phyloP scores from a whole-genome alignment of 805 yeast genomes.

The Starmerella powellii region DNA sequence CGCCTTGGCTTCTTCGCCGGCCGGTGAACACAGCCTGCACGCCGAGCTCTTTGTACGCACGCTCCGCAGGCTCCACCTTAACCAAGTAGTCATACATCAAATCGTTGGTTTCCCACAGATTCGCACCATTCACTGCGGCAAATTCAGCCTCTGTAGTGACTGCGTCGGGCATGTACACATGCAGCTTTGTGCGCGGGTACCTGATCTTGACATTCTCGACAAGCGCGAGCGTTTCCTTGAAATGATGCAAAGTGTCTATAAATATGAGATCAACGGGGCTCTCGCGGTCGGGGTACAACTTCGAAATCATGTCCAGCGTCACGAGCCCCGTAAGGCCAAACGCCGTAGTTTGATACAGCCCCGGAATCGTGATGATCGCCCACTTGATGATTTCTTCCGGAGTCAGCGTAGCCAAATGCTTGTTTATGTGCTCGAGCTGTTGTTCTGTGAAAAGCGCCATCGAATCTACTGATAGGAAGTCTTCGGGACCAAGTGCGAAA shows the following conservation, averaged over 20 bases:
- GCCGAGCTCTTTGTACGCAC: slow-evolving; percentile 62
- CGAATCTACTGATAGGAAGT: no score
- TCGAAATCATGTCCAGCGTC: slow-evolving; percentile 68
- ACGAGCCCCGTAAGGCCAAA: slow-evolving; percentile 89
- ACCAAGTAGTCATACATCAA: slow-evolving; percentile 69
- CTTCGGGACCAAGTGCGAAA: no score
- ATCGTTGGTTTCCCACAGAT: slow-evolving; percentile 76
- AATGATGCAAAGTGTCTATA: slow-evolving; percentile 83
- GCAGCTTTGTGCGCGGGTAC: slow-evolving; percentile 46
- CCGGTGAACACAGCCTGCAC: slow-evolving; percentile 89
- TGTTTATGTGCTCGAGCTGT: slow-evolving; percentile 57
- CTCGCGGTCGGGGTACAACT: slow-evolving; percentile 29
- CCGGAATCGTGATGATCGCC: slow-evolving; percentile 75
- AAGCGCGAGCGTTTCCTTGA: slow-evolving; percentile 80
- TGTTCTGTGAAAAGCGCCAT: slow-evolving; percentile 25
- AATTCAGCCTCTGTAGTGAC: slow-evolving; percentile 51
- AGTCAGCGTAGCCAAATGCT: slow-evolving; percentile 39
- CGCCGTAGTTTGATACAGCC: slow-evolving; percentile 82
- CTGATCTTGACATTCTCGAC: slow-evolving; percentile 44
- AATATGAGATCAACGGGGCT: slow-evolving; percentile 63
- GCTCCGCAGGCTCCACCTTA: slow-evolving; percentile 82
- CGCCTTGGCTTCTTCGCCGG: slow-evolving; percentile 82
- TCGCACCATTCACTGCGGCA: slow-evolving; percentile 53
- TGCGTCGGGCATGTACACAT: slow-evolving; percentile 55
- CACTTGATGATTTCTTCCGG: slow-evolving; percentile 71